phyloP scores from a whole-genome alignment of 2,329 filamentous ascomycete species.

The Apiospora phragmitis region DNA sequence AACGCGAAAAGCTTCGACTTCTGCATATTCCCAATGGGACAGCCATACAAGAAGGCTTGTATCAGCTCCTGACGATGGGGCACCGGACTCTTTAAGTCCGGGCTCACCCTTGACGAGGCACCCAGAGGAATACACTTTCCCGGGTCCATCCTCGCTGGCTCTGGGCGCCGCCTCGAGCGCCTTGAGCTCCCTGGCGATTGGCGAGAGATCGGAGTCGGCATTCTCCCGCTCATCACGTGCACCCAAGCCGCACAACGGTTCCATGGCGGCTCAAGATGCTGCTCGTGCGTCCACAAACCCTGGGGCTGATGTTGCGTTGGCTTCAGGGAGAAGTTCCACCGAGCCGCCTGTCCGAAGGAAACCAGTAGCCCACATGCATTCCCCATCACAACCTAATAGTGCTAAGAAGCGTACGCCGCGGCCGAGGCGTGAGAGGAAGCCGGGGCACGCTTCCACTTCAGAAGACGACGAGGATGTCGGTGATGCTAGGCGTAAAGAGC shows the following conservation, averaged over 20 bases:
- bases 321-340: constrained; percentile 18
- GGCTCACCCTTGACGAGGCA: constrained; percentile 36
- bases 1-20: constrained; percentile 30
- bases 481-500: constrained; percentile 35
- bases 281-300: constrained; percentile 4
- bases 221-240: constrained; percentile 19
- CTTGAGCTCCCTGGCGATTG: constrained; percentile 38
- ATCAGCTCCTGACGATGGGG: constrained; percentile 36
- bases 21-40: constrained; percentile 50
- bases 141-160: constrained; percentile 48
- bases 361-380: constrained; percentile 15
- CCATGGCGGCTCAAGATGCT: constrained; percentile 20
- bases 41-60: constrained; percentile 55
- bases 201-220: constrained; percentile 27
- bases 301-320: background rate
- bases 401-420: constrained; percentile 22
- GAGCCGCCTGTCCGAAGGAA: constrained; percentile 21
- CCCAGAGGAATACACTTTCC: constrained; percentile 37
- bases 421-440: constrained; percentile 8
- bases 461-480: constrained; percentile 20
- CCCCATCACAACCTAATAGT: constrained; percentile 24
- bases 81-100: constrained; percentile 25
- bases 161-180: constrained; percentile 59
- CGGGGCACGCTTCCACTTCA: constrained; percentile 7
- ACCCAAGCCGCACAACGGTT: constrained; percentile 18